Conservation (phyloP, 441 rosid genomes). For the Viola pubescens region DNA sequence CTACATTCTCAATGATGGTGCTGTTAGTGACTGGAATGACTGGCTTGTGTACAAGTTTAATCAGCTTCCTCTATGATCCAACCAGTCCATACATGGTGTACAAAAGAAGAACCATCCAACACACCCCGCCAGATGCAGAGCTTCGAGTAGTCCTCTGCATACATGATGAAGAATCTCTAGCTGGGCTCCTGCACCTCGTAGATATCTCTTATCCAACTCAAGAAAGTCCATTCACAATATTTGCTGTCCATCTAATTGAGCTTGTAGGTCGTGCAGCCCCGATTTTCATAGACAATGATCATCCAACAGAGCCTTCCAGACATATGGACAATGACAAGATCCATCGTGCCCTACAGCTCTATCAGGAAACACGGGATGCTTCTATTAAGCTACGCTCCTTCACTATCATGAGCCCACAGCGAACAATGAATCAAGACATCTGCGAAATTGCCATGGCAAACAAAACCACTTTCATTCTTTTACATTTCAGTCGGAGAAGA, state of each 20-base stretch:
- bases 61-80: conserved; percentile 57
- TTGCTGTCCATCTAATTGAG: conserved; percentile 49
- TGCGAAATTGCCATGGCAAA: conserved; percentile 53
- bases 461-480: conserved; percentile 42
- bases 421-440: conserved; percentile 62
- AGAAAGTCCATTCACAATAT: conserved; percentile 32
- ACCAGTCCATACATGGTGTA: conserved; percentile 57
- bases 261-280: conserved; percentile 50
- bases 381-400: conserved; percentile 31
- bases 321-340: conserved; percentile 26
- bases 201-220: conserved; percentile 48
- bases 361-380: conserved; percentile 31
- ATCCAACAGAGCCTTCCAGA: conserved; percentile 10
- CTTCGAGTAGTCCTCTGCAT: conserved; percentile 41
- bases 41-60: conserved; percentile 32
- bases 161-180: conserved; percentile 32
- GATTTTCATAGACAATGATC: conserved; percentile 38
- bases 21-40: conserved; percentile 28
- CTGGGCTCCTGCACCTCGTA: conserved; percentile 42
- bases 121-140: conserved; percentile 35
- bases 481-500: conserved; percentile 38
- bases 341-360: conserved; percentile 33
- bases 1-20: conserved; percentile 33
- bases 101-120: conserved; percentile 66
- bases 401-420: conserved; percentile 40